A percentile compares a stretch with the other conserved stretches of the same genome.
phyloP scores from a whole-genome alignment of 164 flowering plant species.

The Brasenia schreberi region DNA sequence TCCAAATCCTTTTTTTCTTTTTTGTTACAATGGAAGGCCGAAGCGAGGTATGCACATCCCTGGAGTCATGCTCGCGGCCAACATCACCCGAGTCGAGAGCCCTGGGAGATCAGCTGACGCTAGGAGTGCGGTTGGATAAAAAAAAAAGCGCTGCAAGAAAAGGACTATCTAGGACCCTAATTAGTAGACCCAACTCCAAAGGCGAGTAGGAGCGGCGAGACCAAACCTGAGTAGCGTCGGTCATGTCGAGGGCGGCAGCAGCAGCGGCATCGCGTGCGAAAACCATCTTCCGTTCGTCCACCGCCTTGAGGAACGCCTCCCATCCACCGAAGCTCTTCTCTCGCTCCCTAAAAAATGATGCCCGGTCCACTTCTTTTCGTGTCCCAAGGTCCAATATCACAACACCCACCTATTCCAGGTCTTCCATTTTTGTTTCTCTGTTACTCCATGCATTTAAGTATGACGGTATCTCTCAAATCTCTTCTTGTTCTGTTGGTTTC shows the following conservation, averaged over 20 bases:
- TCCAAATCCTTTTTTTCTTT: too few relatives aligned
- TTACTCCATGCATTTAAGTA: not conserved
- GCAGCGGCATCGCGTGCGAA: not conserved
- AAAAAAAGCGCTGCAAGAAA: not conserved
- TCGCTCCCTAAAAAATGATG: not conserved
- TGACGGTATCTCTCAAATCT: not conserved
- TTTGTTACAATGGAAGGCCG: too few relatives aligned
- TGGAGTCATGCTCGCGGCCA: not conserved
- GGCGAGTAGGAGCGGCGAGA: not conserved
- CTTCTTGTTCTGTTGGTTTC: not conserved
- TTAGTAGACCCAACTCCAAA: too few relatives aligned
- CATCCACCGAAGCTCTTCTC: not conserved
- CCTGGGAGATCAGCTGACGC: not conserved
- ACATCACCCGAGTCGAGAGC: not conserved
- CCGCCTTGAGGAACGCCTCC: not conserved
- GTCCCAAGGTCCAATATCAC: not conserved
- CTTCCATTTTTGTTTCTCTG: not conserved
- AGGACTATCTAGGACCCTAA: too few relatives aligned
- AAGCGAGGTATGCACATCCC: not conserved
- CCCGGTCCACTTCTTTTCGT: not conserved
- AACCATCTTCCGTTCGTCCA: not conserved
- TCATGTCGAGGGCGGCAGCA: not conserved
- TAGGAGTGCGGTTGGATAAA: not conserved
- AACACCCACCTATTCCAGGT: not conserved
- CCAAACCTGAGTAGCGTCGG: not conserved